Base-by-base conservation (phyloP, 2,329 filamentous ascomycete species). In the Beauveria pseudobassiana region DNA sequence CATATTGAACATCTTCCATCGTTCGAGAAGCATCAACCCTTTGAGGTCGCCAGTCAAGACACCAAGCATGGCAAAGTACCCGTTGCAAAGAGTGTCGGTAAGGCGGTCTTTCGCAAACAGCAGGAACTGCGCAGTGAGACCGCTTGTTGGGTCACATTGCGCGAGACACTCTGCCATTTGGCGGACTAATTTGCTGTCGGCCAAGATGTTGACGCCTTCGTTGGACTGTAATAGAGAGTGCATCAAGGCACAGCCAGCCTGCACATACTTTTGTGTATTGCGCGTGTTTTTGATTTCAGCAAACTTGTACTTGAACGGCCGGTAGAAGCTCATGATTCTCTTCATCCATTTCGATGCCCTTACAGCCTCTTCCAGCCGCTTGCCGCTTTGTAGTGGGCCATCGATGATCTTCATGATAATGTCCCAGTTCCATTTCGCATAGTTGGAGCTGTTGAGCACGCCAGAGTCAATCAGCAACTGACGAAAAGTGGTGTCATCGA, bases 1-100 rank as follows among this genome's bases (percentile, higher is more conserved):
- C 91, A 99, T 99, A 74, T 98, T 98, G 76, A 97, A 93, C 82
- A 99, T 96, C 68, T 92, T 91, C 93, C 95, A 98, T 68, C 91
- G 82, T 72, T 98, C 93, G 70, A 99, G 84, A 77, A 99, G 93
- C 64, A 89, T 86, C 26, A 98, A 81, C 0, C 95, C 95, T 67
- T 88, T 90, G 0, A 83, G 78, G 69, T 96, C 91, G 59, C 88
- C 88, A 68, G 89, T 98, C 62, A 99, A 76, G 12, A 91, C 87
- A 8, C 95, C 96, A 2, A 99, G 78, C 80, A 99, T 91, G 16
- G 92, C 86, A 73, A 99, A 96, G 73, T 99, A 99, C 12, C 96
- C 96, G 18, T 90, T 88, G 64, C 91, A 95, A 7, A 99, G 81
- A 0, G 91, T 97, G 68, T 96, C 92, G 2, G 86, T 83, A 65